A percentile compares a stretch with the other conserved stretches of the same genome.
Conservation (phyloP, 2,329 filamentous ascomycete genomes). For the Neocatenulostroma microsporum region DNA sequence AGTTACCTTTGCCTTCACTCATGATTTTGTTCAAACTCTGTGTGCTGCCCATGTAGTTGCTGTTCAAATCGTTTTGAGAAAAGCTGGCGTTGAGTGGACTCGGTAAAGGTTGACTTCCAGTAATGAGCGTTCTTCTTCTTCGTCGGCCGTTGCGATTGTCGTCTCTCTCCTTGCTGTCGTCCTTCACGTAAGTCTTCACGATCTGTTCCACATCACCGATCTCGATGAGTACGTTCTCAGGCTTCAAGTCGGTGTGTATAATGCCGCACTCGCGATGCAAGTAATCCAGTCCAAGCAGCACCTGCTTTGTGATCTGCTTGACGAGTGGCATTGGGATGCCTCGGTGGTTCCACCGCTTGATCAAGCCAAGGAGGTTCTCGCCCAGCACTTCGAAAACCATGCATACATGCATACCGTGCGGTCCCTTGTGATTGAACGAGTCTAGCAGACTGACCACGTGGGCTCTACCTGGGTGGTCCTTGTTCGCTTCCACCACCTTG, state of each 20-base stretch:
- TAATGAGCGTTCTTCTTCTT: slow-evolving; percentile 86
- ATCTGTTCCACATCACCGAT: slow-evolving; percentile 99
- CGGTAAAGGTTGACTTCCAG: slow-evolving; percentile 89
- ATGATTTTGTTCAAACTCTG: slow-evolving; percentile 78
- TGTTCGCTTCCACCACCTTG: slow-evolving; percentile 92
- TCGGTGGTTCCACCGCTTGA: slow-evolving; percentile 97
- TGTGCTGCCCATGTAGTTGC: slow-evolving; percentile 51
- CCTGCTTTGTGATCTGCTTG: slow-evolving; percentile 98
- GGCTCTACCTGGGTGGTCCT: slow-evolving; percentile 83
- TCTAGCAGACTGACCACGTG: slow-evolving; percentile 95
- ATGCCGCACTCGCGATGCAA: slow-evolving; percentile 97
- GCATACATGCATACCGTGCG: slow-evolving; percentile 92
- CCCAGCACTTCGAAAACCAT: slow-evolving; percentile 99
- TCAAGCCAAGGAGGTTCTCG: slow-evolving; percentile 86
- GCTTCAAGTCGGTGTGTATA: slow-evolving; percentile 95
- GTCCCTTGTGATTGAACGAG: slow-evolving; percentile 95
- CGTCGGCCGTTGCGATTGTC: slow-evolving; percentile 87
- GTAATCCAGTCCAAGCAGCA: slow-evolving; percentile 89
- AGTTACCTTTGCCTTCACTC: slow-evolving; percentile 60
- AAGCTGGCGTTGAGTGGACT: slow-evolving; percentile 92
- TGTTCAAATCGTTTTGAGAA: slow-evolving; percentile 61
- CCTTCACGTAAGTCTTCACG: slow-evolving; percentile 90
- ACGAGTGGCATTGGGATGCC: slow-evolving; percentile 94
- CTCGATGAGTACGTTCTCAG: slow-evolving; percentile 96
- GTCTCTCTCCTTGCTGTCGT: slow-evolving; percentile 63